A percentile compares a stretch with the other conserved stretches of the same genome.
Conservation (phyloP, 805 yeast genomes). For the Metschnikowia gruessii region DNA sequence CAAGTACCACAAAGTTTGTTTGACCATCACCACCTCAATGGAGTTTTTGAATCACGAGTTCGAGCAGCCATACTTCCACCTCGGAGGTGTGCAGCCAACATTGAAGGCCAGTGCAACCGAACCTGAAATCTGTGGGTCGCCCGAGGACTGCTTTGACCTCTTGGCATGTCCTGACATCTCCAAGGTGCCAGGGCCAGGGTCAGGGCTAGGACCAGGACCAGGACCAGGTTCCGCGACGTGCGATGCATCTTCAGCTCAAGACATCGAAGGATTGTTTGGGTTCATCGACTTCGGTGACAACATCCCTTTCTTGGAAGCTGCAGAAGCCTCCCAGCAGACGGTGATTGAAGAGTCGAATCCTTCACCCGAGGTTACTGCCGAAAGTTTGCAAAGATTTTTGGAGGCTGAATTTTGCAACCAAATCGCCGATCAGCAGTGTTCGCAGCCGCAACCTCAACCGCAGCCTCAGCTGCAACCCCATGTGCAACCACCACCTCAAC, state of each 20-base stretch:
- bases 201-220: no score
- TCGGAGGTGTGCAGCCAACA: not conserved
- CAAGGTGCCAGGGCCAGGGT: no score
- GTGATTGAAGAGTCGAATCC: not conserved
- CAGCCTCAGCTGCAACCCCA: not conserved
- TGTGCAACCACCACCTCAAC: not conserved
- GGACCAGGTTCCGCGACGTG: no score
- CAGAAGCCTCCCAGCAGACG: not conserved
- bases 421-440: not conserved
- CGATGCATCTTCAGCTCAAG: not conserved
- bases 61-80: constrained; percentile 1
- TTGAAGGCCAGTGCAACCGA: not conserved
- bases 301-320: not conserved
- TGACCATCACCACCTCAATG: not conserved
- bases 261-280: not conserved
- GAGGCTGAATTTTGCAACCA: not conserved
- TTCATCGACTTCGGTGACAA: not conserved
- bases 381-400: not conserved
- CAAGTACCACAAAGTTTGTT: not conserved
- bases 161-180: constrained; percentile 1
- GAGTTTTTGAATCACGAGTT: not conserved
- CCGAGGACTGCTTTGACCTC: constrained; percentile 1
- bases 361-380: not conserved
- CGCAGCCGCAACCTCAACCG: not conserved
- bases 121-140: not conserved